Percentiles rank a stretch among this genome's conserved stretches.
Conservation (phyloP, 2,329 filamentous ascomycete genomes). For the Aspergillus hiratsukae region DNA sequence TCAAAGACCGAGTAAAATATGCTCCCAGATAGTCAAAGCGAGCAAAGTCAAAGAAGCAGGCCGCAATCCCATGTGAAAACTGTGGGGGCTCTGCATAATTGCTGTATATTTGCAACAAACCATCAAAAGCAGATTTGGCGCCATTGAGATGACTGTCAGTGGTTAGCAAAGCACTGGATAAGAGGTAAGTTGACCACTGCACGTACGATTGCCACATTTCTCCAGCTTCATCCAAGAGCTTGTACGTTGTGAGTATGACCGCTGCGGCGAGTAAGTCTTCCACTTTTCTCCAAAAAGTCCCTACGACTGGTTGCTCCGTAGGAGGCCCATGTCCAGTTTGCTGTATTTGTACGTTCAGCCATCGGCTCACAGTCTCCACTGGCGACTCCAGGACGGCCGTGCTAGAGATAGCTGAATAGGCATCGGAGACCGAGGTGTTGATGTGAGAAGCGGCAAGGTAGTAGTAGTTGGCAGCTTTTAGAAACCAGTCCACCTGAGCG, state of each 20-base stretch:
- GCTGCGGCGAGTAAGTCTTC: conserved; percentile 59
- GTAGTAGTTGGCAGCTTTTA: conserved; percentile 59
- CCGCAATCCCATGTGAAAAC: conserved; percentile 50
- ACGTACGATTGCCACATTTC: conserved; percentile 52
- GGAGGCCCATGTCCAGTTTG: conserved; percentile 1
- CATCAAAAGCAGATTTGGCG: conserved; percentile 53
- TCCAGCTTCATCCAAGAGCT: conserved; percentile 58
- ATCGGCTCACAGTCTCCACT: conserved; percentile 24
- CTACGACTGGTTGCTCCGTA: conserved; percentile 7
- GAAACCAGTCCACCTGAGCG: conserved; percentile 52
- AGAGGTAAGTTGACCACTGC: not conserved
- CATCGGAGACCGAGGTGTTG: conserved; percentile 33
- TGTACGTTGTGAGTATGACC: conserved; percentile 59
- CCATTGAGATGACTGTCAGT: conserved; percentile 53
- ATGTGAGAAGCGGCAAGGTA: conserved; percentile 53
- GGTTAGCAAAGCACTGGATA: conserved; percentile 2
- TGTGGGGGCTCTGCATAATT: conserved; percentile 11
- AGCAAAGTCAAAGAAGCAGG: conserved; percentile 62
- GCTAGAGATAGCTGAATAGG: conserved; percentile 26
- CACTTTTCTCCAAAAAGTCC: conserved; percentile 39
- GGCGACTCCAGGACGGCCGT: conserved; percentile 28
- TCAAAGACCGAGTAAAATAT: conserved; percentile 56
- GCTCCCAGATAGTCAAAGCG: conserved; percentile 59
- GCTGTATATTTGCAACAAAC: conserved; percentile 32
- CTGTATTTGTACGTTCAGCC: conserved; percentile 17